Base-by-base conservation (phyloP, 2,329 filamentous ascomycete species). In the Rhynchosporium graminicola region DNA sequence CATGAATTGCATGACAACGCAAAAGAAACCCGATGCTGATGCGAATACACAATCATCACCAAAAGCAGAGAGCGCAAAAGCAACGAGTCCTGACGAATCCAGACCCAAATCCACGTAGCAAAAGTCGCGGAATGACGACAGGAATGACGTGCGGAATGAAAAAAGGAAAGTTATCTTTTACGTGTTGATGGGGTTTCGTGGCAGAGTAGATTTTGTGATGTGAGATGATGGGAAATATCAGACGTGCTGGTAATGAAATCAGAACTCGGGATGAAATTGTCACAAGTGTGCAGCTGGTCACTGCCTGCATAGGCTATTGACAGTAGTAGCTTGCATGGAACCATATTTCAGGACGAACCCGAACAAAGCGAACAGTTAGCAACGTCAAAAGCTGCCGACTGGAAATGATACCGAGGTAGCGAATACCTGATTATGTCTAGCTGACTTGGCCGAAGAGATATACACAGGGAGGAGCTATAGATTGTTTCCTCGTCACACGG, bases 101-200 rank as follows among this genome's bases (percentile, higher is more conserved):
- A 20, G 20, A 20, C 20, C 20, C 20, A 20, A 20, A 20, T 20
- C 20, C 20, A 20, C 20, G 20, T 20, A 20, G 20, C 20, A 20
- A 20, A 20, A 20, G 20, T 20, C 20, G 20, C 20, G 20, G 20
- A 20, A 20, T 20, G 20, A 20, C 20, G 20, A 20, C 20, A 9
- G 5, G n/a, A n/a, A n/a, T n/a, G 42, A 20, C 43, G 15, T 46
- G 43, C 43, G 1, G 10, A 9, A 29, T 20, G n/a, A n/a, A 52
- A 52, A 40, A 52, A 52, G 50, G 26, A 52, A 52, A 52, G 31
- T 40, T 33, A 52, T 20, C 50, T 28, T 52, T 7, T 26, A 26
- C 20, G 20, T 20, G 20, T 20, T 20, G 20, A 20, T 20, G 20
- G 20, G 20, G 20, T 20, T 20, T 20, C 20, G 20, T 20, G 20